Base-by-base conservation (phyloP, 169 alveolate species). In the Plasmodium gallinaceum region DNA sequence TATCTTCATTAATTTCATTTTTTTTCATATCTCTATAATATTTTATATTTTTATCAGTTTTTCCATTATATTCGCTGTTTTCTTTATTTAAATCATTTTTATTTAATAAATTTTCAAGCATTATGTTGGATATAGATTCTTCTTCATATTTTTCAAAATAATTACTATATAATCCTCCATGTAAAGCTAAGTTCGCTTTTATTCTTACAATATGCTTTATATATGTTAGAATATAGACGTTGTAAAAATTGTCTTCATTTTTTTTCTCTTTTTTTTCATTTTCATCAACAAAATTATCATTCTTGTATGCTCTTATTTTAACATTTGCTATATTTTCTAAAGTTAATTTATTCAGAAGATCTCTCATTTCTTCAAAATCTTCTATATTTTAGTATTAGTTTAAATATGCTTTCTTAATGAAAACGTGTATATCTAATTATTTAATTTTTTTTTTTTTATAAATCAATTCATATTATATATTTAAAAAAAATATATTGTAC, bases 81-180 rank as follows among this genome's bases (percentile, higher is more conserved):
- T 32, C 2, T 69, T 2, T 43, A 7, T 9, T 46, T 20, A 20
- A n/a, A 9, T 69, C 89, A 32, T 78, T 20, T 20, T 65, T 78
- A n/a, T 5, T 46, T 45, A 78, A 24, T 43, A 78, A 48, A 48
- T 64, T 64, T n/a, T 65, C 76, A 20, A 64, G 16, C 89, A 78
- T 78, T 14, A 78, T 78, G 32, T 78, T 78, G 18, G 89, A 78
- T 14, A 78, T 78, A 32, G 78, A 78, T 12, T 78, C 89, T 51
- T 78, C 89, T 43, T 78, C 89, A 78, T 65, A 78, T 24, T 78
- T 78, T 39, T 78, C 89, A 65, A 78, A 78, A 42, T 78, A 78
- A 57, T 78, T 78, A 57, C 89, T 78, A 58, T 78, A 78, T 37
- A 78, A 42, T 22, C 89, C 89, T 18, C 89, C 89, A 69, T 78